Percentiles rank a stretch among this genome's conserved stretches.
phyloP scores from a whole-genome alignment of 495 filamentous ascomycete genomes.

The Massariosphaeria phaeospora region DNA sequence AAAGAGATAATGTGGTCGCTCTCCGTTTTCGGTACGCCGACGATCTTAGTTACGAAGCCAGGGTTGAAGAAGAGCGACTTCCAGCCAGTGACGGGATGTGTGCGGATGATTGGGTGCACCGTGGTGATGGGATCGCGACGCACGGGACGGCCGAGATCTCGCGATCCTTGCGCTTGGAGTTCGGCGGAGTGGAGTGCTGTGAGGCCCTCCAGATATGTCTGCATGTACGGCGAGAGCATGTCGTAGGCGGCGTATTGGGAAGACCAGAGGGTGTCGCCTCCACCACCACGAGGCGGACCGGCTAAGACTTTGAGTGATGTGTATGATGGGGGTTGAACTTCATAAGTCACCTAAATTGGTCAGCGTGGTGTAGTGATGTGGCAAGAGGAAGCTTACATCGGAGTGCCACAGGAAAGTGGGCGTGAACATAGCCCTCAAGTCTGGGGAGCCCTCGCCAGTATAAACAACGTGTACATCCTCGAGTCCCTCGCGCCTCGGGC shows the following conservation, averaged over 20 bases:
- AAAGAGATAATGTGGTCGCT: conserved; percentile 61
- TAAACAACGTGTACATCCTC: conserved; percentile 69
- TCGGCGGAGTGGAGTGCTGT: conserved; percentile 68
- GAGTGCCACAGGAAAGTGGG: conserved; percentile 57
- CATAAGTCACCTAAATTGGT: conserved; percentile 48
- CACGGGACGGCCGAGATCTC: conserved; percentile 56
- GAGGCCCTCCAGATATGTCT: conserved; percentile 64
- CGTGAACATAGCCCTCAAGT: conserved; percentile 38
- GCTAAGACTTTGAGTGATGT: conserved; percentile 66
- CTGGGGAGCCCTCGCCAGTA: conserved; percentile 57
- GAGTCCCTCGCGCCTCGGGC: conserved; percentile 54
- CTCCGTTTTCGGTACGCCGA: conserved; percentile 67
- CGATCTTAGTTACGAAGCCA: conserved; percentile 72
- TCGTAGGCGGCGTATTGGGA: conserved; percentile 72
- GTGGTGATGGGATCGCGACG: conserved; percentile 62
- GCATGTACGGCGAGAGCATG: conserved; percentile 61
- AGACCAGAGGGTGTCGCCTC: conserved; percentile 72
- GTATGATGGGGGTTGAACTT: conserved; percentile 72
- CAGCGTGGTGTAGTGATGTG: neutral
- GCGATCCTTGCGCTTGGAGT: conserved; percentile 63
- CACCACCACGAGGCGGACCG: conserved; percentile 62
- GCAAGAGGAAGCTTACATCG: conserved; percentile 44
- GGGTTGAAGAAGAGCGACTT: conserved; percentile 77
- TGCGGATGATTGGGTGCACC: conserved; percentile 65
- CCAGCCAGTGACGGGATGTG: conserved; percentile 72